Evolutionary conservation across 2,329 filamentous ascomycete genomes (phyloP).

Genomic region (Penicillium sp.): DNA sequence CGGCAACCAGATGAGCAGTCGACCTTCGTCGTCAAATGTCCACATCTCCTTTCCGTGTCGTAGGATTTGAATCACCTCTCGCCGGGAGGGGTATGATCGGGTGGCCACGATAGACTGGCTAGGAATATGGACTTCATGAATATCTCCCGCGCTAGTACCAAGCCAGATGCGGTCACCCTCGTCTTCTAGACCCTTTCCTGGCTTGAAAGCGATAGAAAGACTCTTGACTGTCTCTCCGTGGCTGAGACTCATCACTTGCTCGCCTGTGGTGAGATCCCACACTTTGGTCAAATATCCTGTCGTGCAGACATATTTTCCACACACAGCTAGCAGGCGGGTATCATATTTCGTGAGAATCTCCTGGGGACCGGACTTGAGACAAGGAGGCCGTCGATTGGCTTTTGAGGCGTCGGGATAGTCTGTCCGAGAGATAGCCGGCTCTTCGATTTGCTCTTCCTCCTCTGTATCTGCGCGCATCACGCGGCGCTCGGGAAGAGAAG

Average conservation of each 20-base stretch:
- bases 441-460: constrained; percentile 54
- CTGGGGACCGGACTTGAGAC: constrained; percentile 68
- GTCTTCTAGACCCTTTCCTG: constrained; percentile 72
- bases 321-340: constrained; percentile 81
- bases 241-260: constrained; percentile 75
- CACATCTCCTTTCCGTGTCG: constrained; percentile 87
- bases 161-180: constrained; percentile 87
- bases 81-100: constrained; percentile 73
- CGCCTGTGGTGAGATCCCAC: constrained; percentile 83
- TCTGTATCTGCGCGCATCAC: constrained; percentile 47
- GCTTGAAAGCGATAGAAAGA: constrained; percentile 82
- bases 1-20: constrained; percentile 82
- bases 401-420: constrained; percentile 83
- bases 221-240: constrained; percentile 85
- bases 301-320: constrained; percentile 83
- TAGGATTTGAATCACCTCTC: constrained; percentile 81
- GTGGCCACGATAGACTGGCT: constrained; percentile 70
- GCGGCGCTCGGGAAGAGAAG: constrained; percentile 25
- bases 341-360: constrained; percentile 87
- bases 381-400: constrained; percentile 80
- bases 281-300: constrained; percentile 83
- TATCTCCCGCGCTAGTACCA: constrained; percentile 82
- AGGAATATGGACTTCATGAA: constrained; percentile 83
- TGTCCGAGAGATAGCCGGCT: constrained; percentile 55
- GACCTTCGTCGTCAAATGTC: constrained; percentile 89